Evolutionary conservation across 164 flowering plant genomes (phyloP).

Genomic region (Aristolochia fimbriata): DNA sequence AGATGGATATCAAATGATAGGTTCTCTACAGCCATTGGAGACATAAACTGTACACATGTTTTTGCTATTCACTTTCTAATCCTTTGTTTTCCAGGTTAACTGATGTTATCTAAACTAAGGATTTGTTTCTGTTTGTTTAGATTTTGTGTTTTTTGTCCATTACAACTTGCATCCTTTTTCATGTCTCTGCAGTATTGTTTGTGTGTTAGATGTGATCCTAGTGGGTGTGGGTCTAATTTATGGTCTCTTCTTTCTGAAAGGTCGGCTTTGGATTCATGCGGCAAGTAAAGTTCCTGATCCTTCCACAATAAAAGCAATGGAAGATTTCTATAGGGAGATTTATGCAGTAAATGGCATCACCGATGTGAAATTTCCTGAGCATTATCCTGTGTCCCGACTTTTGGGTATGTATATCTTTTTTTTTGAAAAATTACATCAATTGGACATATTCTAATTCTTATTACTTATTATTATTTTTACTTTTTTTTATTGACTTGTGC

Average conservation of each 20-base stretch:
- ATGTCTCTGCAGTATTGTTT: too few relatives aligned
- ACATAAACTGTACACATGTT: too few relatives aligned
- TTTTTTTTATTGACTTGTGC: too few relatives aligned
- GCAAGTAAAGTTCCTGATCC: slow-evolving; percentile 84
- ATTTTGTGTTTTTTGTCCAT: too few relatives aligned
- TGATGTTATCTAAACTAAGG: too few relatives aligned
- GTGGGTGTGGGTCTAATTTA: slow-evolving; percentile 1
- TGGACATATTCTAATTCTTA: background rate
- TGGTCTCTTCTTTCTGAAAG: slow-evolving; percentile 24
- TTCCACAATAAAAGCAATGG: slow-evolving; percentile 87
- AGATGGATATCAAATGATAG: too few relatives aligned
- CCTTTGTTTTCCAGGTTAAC: too few relatives aligned
- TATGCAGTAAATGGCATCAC: slow-evolving; percentile 80
- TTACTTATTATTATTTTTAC: background rate
- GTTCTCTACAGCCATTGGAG: too few relatives aligned
- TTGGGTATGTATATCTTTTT: slow-evolving; percentile 36
- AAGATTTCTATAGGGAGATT: slow-evolving; percentile 76
- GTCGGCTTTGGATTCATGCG: slow-evolving; percentile 98
- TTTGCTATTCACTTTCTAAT: too few relatives aligned
- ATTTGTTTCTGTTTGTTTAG: too few relatives aligned
- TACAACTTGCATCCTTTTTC: too few relatives aligned
- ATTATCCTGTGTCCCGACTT: slow-evolving; percentile 84
- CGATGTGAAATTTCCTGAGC: slow-evolving; percentile 78
- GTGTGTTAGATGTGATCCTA: too few relatives aligned
- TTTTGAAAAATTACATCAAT: background rate